A percentile compares a stretch with the other conserved stretches of the same genome.
phyloP scores from a whole-genome alignment of 257 asterid species.

The Solanum microdontum region DNA sequence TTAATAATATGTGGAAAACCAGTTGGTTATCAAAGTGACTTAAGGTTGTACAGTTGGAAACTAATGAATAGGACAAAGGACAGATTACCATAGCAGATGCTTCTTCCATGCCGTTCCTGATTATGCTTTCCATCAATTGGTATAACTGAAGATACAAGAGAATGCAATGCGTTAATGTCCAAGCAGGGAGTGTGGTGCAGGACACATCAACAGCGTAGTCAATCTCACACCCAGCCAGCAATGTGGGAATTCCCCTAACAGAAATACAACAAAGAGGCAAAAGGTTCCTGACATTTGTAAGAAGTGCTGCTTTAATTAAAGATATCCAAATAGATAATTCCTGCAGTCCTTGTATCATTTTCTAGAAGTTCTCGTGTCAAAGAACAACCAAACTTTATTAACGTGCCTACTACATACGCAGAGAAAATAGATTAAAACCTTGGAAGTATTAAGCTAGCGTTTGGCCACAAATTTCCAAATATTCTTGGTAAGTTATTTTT shows the following conservation, averaged over 20 bases:
- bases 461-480: not conserved
- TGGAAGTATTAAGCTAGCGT: not conserved
- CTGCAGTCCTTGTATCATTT: not conserved
- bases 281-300: not conserved
- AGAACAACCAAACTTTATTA: not conserved
- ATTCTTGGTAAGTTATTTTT: not conserved
- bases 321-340: not conserved
- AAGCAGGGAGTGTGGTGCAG: not conserved
- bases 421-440: not conserved
- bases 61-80: not conserved
- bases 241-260: not conserved
- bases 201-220: not conserved
- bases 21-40: not conserved
- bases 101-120: conserved; percentile 58
- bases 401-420: not conserved
- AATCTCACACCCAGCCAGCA: not conserved
- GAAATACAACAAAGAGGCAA: not conserved
- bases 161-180: not conserved
- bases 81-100: conserved; percentile 45
- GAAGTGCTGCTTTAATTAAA: not conserved
- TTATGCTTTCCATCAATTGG: conserved; percentile 68
- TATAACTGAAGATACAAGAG: conserved; percentile 39
- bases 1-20: not conserved
- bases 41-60: not conserved
- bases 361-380: not conserved